phyloP scores from a whole-genome alignment of 805 yeast species.

The Metschnikowia dekortorum region DNA sequence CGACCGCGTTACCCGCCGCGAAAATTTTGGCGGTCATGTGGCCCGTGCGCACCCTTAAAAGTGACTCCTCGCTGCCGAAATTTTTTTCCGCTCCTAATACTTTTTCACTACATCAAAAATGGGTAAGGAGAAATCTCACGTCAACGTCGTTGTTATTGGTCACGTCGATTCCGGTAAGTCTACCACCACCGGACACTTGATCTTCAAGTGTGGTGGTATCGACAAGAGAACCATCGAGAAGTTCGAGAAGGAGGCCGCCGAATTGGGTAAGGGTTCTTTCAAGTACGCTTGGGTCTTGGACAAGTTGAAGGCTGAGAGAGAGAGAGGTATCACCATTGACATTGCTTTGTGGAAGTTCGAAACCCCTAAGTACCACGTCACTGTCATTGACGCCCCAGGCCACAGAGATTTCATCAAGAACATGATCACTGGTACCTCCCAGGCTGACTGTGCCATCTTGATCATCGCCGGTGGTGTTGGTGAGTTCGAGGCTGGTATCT shows the following conservation, averaged over 20 bases:
- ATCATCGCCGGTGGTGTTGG: constrained; percentile 90
- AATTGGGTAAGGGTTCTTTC: constrained; percentile 95
- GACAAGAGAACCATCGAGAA: constrained; percentile 98
- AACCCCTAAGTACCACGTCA: constrained; percentile 84
- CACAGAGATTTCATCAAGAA: constrained; percentile 96
- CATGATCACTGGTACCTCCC: constrained; percentile 82
- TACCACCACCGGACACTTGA: constrained; percentile 99
- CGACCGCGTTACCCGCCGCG: constrained; percentile 6
- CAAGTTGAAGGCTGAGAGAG: constrained; percentile 93
- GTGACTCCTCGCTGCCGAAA: constrained; percentile 4
- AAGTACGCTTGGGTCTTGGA: constrained; percentile 97
- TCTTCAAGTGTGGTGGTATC: constrained; percentile 99
- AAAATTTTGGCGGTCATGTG: background rate
- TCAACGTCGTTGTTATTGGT: constrained; percentile 99
- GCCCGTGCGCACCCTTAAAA: constrained; percentile 8
- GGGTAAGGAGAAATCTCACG: constrained; percentile 17
- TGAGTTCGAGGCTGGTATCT: constrained; percentile 95
- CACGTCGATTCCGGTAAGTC: constrained; percentile 99
- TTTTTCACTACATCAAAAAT: constrained; percentile 6
- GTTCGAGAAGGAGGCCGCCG: constrained; percentile 98
- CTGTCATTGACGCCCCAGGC: constrained; percentile 94
- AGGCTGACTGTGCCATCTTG: constrained; percentile 89
- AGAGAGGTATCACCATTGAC: constrained; percentile 95
- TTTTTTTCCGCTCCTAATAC: constrained; percentile 8
- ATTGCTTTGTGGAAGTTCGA: constrained; percentile 91